Base-by-base conservation (phyloP, 2,329 filamentous ascomycete genomes). In the Colletotrichum shisoi region DNA sequence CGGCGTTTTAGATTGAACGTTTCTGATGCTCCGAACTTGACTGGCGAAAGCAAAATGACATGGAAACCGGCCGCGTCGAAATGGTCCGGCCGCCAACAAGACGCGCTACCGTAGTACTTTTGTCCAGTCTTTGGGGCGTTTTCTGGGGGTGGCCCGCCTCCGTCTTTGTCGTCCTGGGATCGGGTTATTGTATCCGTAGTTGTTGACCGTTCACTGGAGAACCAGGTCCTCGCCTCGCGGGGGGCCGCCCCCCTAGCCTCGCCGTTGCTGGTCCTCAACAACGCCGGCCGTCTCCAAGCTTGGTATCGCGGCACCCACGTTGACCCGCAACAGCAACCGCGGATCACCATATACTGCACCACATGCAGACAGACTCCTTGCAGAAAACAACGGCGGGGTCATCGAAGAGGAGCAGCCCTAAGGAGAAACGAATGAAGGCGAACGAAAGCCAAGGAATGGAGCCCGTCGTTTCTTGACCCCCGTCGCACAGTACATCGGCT, bases 1-100 rank as follows among this genome's bases (percentile, higher is more conserved):
- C 54, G 61, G 61, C 61, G 64, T 67, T 67, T 67, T 54, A 64
- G 61, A 59, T 67, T 64, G 61, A 67, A 67, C 54, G 64, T 67
- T 67, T 67, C 64, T 67, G 64, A 56, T 49, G 54, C 61, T 51
- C 54, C 64, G 61, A 67, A 67, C 44, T 53, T 64, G 64, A 67
- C 60, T 63, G 60, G 37, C 54, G 40, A 52, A 31, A 21, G 24
- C 24, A 42, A 27, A 60, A 46, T 39, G 21, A 48, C 54, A 56
- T 59, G 54, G 53, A 53, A 67, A 27, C 54, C 34, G 27, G 19
- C 31, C 61, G 49, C 52, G 64, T 58, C 34, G 34, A 48, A 56
- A 58, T 39, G 31, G 42, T 24, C 40, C 61, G 53, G 40, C 34
- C 45, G 54, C 54, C 61, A 64, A 42, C 60, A 48, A 52, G 51